Evolutionary conservation across 2,329 filamentous ascomycete species (phyloP), one percentile per base, ranked within the genome.

Genomic region (Tolypocladium ovalisporum): DNA sequence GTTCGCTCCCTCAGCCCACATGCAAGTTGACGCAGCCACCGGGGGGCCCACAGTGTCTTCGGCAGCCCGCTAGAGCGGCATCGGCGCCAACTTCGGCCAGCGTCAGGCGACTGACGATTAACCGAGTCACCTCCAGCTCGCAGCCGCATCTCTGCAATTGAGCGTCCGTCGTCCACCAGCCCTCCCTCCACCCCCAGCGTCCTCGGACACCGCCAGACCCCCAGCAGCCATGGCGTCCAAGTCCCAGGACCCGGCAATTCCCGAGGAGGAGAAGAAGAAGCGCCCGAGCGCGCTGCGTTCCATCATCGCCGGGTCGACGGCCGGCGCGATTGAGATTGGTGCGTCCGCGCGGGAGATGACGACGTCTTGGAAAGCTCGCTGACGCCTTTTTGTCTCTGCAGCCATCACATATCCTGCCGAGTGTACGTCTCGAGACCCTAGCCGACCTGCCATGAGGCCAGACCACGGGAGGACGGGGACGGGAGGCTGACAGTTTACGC

Each of bases 321-420:
- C 93, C 56, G 94, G 94, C 67, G 94, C 92, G 56, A 83, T 97
- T 63, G 93, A 99, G 76, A 97, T 97, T 71, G 85, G 89, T 92
- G 77, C 65, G 75, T 65, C 32, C 35, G 27, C 54, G 55, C 37
- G 22, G 35, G 42, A 24, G 42, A 52, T 42, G 29, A 42, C 39
- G 17, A 22, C 13, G 7, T 22, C 34, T 12, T 13, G 22, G n/a
- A n/a, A 51, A 4, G 65, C 69, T 70, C 61, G 71, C 66, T 35
- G n/a, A 36, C 55, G 37, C n/a, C n/a, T 34, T 52, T 13, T 58
- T 54, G 37, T 29, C 42, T 27, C 36, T 54, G 12, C 61, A 79
- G 78, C 91, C 61, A 95, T 96, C 66, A 96, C 92, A 62, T 97
- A 96, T 73, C 92, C 92, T 57, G 91, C 91, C 67, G 92, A 97